A percentile compares a stretch with the other conserved stretches of the same genome.
phyloP scores from a whole-genome alignment of 2,329 filamentous ascomycete species.

The Cordyceps militaris region DNA sequence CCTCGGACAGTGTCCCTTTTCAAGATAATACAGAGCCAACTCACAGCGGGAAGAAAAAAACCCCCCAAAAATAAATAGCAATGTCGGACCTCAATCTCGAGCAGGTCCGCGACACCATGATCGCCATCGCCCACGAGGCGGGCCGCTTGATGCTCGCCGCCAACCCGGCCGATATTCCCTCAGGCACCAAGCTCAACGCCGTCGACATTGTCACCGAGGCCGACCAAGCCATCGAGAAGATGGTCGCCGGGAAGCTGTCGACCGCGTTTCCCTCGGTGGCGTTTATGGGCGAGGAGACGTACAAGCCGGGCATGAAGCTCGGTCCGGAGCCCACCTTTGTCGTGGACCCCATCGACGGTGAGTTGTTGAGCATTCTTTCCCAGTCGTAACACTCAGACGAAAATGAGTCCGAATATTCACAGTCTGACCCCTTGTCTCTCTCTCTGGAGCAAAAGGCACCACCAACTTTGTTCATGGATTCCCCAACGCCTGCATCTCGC shows the following conservation, averaged over 20 bases:
- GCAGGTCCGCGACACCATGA: constrained; percentile 54
- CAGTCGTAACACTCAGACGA: too few relatives aligned
- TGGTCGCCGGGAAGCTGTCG: constrained; percentile 48
- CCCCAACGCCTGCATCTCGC: constrained; percentile 67
- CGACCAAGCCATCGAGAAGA: constrained; percentile 57
- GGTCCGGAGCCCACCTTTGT: constrained; percentile 67
- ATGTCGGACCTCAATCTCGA: constrained; percentile 55
- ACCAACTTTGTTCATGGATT: constrained; percentile 77
- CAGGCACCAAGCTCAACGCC: constrained; percentile 59
- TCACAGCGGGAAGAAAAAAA: background rate
- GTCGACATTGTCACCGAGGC: constrained; percentile 63
- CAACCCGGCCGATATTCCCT: constrained; percentile 50
- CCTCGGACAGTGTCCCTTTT: too few relatives aligned
- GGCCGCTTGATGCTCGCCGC: constrained; percentile 57
- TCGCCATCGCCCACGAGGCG: constrained; percentile 55
- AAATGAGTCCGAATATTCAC: background rate
- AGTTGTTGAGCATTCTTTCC: background rate
- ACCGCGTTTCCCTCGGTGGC: constrained; percentile 47
- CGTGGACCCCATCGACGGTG: constrained; percentile 73
- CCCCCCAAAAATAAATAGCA: constrained; percentile 12
- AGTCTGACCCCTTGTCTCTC: background rate
- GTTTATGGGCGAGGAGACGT: constrained; percentile 74
- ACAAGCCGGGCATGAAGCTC: constrained; percentile 57
- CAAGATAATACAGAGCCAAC: background rate
- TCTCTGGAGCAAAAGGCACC: constrained; percentile 33